Conservation (phyloP, 2,329 filamentous ascomycete genomes). For the Ceratocystis variospora region DNA sequence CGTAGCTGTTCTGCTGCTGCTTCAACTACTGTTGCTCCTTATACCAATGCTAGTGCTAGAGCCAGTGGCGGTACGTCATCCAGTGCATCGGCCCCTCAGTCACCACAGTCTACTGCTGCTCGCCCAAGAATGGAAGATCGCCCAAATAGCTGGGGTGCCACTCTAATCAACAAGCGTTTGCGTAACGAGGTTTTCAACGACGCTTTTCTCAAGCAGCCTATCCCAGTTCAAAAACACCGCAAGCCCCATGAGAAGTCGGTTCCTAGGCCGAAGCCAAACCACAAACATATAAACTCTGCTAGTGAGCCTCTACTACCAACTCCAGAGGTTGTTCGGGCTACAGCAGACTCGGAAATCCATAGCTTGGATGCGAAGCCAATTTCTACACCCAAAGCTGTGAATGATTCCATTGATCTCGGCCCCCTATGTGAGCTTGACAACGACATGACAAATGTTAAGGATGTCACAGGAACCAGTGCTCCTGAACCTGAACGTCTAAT, state of each 20-base stretch:
- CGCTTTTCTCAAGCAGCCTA: slow-evolving; percentile 72
- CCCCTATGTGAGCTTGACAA: slow-evolving; percentile 8
- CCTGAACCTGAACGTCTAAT: slow-evolving; percentile 43
- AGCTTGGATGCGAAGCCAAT: background rate
- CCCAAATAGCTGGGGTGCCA: slow-evolving; percentile 71
- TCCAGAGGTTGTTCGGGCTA: slow-evolving; percentile 2
- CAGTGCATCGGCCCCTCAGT: slow-evolving; percentile 16
- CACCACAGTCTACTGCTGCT: slow-evolving; percentile 25
- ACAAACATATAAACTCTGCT: slow-evolving; percentile 13
- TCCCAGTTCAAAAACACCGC: slow-evolving; percentile 66
- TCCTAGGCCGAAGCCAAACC: slow-evolving; percentile 33
- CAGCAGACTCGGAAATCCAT: background rate
- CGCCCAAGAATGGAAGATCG: slow-evolving; percentile 40
- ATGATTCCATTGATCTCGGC: background rate
- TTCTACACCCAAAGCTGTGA: background rate
- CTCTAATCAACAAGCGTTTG: slow-evolving; percentile 74
- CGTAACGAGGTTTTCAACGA: slow-evolving; percentile 87
- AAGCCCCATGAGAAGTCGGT: slow-evolving; percentile 55
- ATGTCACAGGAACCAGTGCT: slow-evolving; percentile 50
- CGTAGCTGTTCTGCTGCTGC: slow-evolving; percentile 17
- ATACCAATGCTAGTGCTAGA: background rate
- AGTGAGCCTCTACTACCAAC: slow-evolving; percentile 11
- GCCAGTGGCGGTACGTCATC: background rate
- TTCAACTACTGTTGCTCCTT: background rate
- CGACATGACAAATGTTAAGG: slow-evolving; percentile 30